Percentiles rank a stretch among this genome's conserved stretches.
Evolutionary conservation across 345 rosid species (phyloP).

Genomic region (Pugionium cornutum): DNA sequence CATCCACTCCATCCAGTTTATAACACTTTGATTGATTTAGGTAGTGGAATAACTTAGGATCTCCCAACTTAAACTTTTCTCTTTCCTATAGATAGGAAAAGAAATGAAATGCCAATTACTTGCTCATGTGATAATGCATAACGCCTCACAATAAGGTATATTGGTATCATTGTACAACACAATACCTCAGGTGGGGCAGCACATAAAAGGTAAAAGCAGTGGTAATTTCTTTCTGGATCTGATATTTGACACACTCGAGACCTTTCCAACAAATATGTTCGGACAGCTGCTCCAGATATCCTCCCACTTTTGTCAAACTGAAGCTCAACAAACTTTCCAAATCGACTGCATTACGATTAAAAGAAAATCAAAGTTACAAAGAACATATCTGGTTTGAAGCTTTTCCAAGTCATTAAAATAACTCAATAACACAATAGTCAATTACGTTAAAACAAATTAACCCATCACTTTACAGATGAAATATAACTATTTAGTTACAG

Average conservation of each 20-base stretch:
- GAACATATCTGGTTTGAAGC: no score
- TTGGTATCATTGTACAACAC: no score
- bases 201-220: slow-evolving; percentile 16
- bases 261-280: slow-evolving; percentile 11
- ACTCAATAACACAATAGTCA: no score
- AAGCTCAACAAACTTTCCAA: slow-evolving; percentile 18
- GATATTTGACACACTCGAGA: slow-evolving; percentile 18
- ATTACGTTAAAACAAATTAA: no score
- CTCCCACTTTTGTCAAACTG: slow-evolving; percentile 15
- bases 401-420: no score
- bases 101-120: no score
- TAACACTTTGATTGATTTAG: slow-evolving; percentile 14
- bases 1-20: slow-evolving; percentile 11
- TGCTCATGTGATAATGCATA: no score
- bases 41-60: slow-evolving; percentile 14
- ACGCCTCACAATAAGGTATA: no score
- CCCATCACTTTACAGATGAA: no score
- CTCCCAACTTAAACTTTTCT: slow-evolving; percentile 1
- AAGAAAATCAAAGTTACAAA: no score
- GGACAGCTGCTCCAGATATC: slow-evolving; percentile 14
- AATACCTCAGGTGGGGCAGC: slow-evolving; percentile 10
- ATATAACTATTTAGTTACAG: no score
- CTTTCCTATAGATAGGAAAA: neutral
- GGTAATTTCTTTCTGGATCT: slow-evolving; percentile 1
- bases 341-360: neutral